Conservation (phyloP, 495 filamentous ascomycete genomes). For the Neurospora intermedia region DNA sequence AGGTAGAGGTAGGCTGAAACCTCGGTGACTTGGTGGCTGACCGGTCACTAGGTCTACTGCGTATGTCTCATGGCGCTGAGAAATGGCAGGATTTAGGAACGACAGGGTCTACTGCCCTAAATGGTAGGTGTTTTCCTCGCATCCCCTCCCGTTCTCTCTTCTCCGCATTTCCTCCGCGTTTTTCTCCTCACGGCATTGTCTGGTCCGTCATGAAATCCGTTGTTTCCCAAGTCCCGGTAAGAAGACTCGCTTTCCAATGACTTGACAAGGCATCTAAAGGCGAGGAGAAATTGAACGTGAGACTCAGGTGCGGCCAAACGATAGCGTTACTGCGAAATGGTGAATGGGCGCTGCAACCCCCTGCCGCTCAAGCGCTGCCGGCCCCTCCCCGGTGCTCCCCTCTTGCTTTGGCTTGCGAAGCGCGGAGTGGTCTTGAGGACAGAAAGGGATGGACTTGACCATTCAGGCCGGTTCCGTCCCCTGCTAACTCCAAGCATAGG, state of each 20-base stretch:
- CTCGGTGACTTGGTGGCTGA: not conserved
- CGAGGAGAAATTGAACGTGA: not conserved
- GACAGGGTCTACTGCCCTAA: not conserved
- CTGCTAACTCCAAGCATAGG: conserved; percentile 9
- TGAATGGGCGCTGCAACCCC: conserved; percentile 4
- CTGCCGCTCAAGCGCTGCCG: conserved; percentile 16
- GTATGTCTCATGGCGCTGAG: not conserved
- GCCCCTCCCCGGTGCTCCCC: conserved; percentile 1
- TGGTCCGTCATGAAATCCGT: not conserved
- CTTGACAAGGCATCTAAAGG: not conserved
- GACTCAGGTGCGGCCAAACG: not conserved
- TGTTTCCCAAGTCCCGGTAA: not conserved
- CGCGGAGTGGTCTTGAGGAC: not conserved
- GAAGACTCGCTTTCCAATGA: not conserved
- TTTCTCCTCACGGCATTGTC: not conserved
- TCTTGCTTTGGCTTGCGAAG: not conserved
- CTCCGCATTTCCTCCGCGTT: not conserved
- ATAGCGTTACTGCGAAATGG: not conserved
- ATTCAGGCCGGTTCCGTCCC: conserved; percentile 13
- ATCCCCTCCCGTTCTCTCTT: not conserved
- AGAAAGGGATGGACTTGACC: conserved; percentile 7
- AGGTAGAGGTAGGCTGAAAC: not conserved
- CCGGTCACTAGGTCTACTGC: not conserved
- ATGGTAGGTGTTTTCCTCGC: not conserved
- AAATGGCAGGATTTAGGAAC: not conserved